Percentiles rank a stretch among this genome's conserved stretches.
Conservation (phyloP, 371 early-diverging fungal genomes). For the Syncephalastrum contaminatum region DNA sequence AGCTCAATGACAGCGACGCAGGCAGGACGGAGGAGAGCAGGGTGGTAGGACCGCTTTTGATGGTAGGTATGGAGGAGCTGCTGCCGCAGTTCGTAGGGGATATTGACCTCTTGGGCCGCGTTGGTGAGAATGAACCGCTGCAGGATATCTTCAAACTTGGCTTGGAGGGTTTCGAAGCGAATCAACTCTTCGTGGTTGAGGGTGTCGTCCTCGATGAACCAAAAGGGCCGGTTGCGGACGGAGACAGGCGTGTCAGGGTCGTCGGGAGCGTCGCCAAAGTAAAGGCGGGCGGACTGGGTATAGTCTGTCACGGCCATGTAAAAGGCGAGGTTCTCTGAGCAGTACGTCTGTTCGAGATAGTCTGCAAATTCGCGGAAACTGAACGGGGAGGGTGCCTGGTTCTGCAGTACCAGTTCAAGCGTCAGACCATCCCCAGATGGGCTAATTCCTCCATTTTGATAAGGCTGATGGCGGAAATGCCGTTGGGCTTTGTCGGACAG, state of each 20-base stretch:
- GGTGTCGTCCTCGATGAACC: constrained; percentile 11
- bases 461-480: constrained; percentile 4
- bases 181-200: constrained; percentile 20
- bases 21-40: constrained; percentile 31
- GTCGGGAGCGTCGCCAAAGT: constrained; percentile 15
- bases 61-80: constrained; percentile 24
- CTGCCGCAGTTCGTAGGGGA: constrained; percentile 35
- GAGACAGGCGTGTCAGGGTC: constrained; percentile 9
- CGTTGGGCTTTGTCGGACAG: constrained; percentile 6
- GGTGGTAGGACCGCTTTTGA: constrained; percentile 31
- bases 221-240: constrained; percentile 10
- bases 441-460: neutral
- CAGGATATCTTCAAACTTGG: constrained; percentile 31
- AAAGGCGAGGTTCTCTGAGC: constrained; percentile 35
- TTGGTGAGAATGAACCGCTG: constrained; percentile 27
- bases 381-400: constrained; percentile 27
- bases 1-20: constrained; percentile 34
- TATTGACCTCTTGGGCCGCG: constrained; percentile 42
- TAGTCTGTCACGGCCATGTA: constrained; percentile 36
- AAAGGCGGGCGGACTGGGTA: constrained; percentile 13
- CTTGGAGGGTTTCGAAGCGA: constrained; percentile 24
- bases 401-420: constrained; percentile 32
- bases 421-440: constrained; percentile 31
- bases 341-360: constrained; percentile 35
- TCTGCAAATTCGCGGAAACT: constrained; percentile 34